A percentile compares a stretch with the other conserved stretches of the same genome.
Evolutionary conservation across 352 stramenopile species (phyloP).

Genomic region (Phytophthora idaei): DNA sequence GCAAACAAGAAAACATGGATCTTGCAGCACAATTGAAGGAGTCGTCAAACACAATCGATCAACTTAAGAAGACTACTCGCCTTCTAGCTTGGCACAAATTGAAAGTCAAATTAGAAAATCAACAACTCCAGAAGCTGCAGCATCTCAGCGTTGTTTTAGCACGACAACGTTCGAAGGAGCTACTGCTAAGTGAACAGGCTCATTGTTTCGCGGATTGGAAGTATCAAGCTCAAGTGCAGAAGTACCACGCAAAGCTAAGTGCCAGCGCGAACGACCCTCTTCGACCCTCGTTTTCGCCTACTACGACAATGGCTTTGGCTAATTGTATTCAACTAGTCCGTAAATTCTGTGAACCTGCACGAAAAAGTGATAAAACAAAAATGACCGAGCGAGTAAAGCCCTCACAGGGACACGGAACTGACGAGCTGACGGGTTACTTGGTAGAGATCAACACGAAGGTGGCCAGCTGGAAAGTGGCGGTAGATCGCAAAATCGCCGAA

Average conservation of each 20-base stretch:
- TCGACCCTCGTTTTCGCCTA: slow-evolving; percentile 24
- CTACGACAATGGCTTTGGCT: slow-evolving; percentile 43
- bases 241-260: slow-evolving; percentile 13
- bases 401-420: not conserved
- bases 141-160: slow-evolving; percentile 11
- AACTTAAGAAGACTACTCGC: slow-evolving; percentile 21
- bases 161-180: slow-evolving; percentile 18
- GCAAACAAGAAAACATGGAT: slow-evolving; percentile 2
- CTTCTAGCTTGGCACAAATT: slow-evolving; percentile 27
- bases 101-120: slow-evolving; percentile 22
- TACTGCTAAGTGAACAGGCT: slow-evolving; percentile 17
- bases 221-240: slow-evolving; percentile 11
- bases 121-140: slow-evolving; percentile 17
- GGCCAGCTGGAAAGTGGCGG: slow-evolving; percentile 45
- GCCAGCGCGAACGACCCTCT: slow-evolving; percentile 13
- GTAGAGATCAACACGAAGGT: slow-evolving; percentile 58
- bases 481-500: slow-evolving; percentile 53
- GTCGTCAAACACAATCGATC: slow-evolving; percentile 5
- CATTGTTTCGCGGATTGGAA: slow-evolving; percentile 30
- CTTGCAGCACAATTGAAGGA: slow-evolving; percentile 17
- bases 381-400: not conserved
- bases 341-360: slow-evolving; percentile 43
- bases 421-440: slow-evolving; percentile 38
- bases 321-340: slow-evolving; percentile 55
- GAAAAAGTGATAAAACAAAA: slow-evolving; percentile 16